Evolutionary conservation across 306 rosid species (phyloP).

Genomic region (Acacia confusa): DNA sequence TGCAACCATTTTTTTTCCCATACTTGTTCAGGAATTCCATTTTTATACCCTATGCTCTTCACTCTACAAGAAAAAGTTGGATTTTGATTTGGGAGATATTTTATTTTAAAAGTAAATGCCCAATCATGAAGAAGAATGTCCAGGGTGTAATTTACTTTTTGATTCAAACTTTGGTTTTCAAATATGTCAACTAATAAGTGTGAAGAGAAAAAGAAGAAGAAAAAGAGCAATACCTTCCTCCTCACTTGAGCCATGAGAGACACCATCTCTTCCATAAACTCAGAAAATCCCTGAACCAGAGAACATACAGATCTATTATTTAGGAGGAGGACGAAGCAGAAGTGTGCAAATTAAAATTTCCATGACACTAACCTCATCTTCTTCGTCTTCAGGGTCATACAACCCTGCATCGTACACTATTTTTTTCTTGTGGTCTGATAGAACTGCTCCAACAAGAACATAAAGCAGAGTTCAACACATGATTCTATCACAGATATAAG

Average conservation of each 20-base stretch:
- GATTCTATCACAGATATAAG: background rate
- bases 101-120: background rate
- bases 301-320: background rate
- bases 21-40: background rate
- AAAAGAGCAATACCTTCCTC: constrained; percentile 57
- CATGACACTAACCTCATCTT: constrained; percentile 54
- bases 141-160: background rate
- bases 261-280: constrained; percentile 73
- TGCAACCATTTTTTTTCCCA: background rate
- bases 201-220: background rate
- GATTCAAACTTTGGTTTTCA: background rate
- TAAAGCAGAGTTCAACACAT: background rate
- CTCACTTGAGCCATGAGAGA: constrained; percentile 69
- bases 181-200: background rate
- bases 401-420: constrained; percentile 66
- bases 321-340: background rate
- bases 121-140: background rate
- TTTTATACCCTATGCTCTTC: background rate
- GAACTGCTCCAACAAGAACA: constrained; percentile 44
- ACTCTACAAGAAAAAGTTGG: background rate
- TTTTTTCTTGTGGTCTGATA: constrained; percentile 70
- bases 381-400: constrained; percentile 63
- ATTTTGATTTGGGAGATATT: background rate
- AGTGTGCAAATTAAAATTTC: background rate
- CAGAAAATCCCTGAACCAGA: constrained; percentile 57